Evolutionary conservation across 148 eudicot genomes (phyloP).

Genomic region (Suaeda aralocaspica): DNA sequence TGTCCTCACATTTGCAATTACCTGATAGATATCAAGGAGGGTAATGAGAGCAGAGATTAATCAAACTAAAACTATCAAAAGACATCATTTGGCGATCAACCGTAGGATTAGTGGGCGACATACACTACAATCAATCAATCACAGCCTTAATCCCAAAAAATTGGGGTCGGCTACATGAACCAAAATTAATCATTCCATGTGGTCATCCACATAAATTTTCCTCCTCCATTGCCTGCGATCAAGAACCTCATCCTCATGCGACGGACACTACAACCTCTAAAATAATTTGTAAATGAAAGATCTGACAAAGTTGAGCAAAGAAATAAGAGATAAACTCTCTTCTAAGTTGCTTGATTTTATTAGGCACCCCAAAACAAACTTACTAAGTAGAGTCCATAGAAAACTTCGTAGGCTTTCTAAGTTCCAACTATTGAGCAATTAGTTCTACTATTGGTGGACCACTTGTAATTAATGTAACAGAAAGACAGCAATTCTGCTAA

Average conservation of each 20-base stretch:
- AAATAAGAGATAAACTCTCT: not conserved
- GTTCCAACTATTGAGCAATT: not conserved
- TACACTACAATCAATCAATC: not conserved
- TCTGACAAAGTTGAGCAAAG: not conserved
- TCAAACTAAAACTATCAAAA: not conserved
- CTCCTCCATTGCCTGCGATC: too few relatives aligned
- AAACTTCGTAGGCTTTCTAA: not conserved
- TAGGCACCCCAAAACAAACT: not conserved
- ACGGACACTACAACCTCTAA: not conserved
- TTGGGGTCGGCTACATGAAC: too few relatives aligned
- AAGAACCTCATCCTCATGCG: too few relatives aligned
- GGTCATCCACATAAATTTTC: too few relatives aligned
- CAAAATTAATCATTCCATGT: too few relatives aligned
- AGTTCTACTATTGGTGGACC: not conserved
- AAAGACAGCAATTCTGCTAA: not conserved
- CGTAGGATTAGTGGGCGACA: not conserved
- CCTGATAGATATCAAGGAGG: slow-evolving; percentile 34
- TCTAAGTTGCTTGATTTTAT: not conserved
- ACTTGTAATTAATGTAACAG: not conserved
- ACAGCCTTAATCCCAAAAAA: too few relatives aligned
- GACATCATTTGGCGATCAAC: not conserved
- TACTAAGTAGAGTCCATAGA: not conserved
- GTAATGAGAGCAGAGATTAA: not conserved
- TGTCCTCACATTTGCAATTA: slow-evolving; percentile 91
- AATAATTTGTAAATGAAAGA: not conserved